Evolutionary conservation across 176 grass and related monocot genomes (phyloP), one percentile per base, ranked within the genome.

Genomic region (Zea luxurians): DNA sequence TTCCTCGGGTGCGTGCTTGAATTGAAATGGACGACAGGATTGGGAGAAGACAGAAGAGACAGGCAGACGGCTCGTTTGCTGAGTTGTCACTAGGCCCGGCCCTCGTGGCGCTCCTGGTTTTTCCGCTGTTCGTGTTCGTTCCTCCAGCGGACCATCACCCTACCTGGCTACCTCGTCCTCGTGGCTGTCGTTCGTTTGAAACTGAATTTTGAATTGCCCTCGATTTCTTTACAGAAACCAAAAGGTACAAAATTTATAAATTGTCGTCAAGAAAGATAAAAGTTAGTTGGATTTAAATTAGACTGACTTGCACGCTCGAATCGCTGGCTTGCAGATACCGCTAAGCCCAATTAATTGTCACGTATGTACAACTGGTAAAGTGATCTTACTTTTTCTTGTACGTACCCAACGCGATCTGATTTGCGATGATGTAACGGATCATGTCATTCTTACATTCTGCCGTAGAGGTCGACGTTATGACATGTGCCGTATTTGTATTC

Each of bases 1-100:
- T 49, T 66, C 80, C 60, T 59, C 41, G 73, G 59, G 68, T 78
- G 85, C 87, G 68, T 84, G 85, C 84, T 84, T 83, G 69, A 84
- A 87, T 84, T 83, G 74, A 84, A 87, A 88, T 74, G 73, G 61
- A 82, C 66, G 61, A 82, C 66, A 42, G 63, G 62, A 55, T 44
- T 40, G 50, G 8, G 70, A 64, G 47, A 54, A 43, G 37, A 44
- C 64, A 64, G 47, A 54, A 43, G 37, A 44, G 64, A 88, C 77
- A 80, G 38, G 21, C 27, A 27, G 86, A 89, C 71, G 78, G 50
- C 17, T 59, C 66, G 73, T 62, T 89, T 71, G 59, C 82, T 80
- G 82, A 71, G 66, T 43, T 84, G 72, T 59, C 2, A 61, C 13
- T 66, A 72, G 87, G 72, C 76, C 71, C 71, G 4, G 41, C 77